A percentile compares a stretch with the other conserved stretches of the same genome.
Evolutionary conservation across 306 rosid species (phyloP).

Genomic region (Quillaja saponaria): DNA sequence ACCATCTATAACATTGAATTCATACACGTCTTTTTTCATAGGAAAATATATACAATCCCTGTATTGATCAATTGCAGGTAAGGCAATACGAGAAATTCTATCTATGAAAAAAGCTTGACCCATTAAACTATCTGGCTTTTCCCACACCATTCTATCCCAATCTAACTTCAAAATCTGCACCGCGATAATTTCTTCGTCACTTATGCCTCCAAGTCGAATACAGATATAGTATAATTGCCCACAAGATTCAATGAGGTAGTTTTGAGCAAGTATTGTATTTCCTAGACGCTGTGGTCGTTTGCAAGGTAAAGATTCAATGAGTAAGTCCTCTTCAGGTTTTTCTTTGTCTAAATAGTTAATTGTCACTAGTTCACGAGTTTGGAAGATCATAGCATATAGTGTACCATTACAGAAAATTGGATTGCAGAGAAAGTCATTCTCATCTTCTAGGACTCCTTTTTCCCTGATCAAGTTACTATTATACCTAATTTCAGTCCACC

Average conservation of each 20-base stretch:
- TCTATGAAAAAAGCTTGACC: not conserved
- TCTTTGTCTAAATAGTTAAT: not conserved
- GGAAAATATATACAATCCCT: not conserved
- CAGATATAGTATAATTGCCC: not conserved
- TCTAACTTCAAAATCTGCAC: not conserved
- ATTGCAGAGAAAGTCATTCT: not conserved
- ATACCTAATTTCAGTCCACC: not conserved
- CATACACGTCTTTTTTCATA: not conserved
- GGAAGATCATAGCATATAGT: not conserved
- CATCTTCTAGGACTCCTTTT: not conserved
- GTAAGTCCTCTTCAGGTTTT: not conserved
- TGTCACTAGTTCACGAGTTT: not conserved
- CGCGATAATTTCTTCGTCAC: not conserved
- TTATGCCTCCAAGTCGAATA: not conserved
- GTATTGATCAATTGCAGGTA: not conserved
- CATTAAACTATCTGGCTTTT: not conserved
- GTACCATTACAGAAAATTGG: not conserved
- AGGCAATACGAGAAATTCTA: not conserved
- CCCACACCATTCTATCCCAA: not conserved
- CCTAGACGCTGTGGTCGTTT: no score
- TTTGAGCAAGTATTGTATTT: no score
- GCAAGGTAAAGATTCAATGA: not conserved
- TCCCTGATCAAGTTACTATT: not conserved
- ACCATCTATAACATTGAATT: not conserved
- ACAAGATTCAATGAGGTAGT: not conserved